Evolutionary conservation across 345 rosid species (phyloP).

Genomic region (Excoecaria agallocha): DNA sequence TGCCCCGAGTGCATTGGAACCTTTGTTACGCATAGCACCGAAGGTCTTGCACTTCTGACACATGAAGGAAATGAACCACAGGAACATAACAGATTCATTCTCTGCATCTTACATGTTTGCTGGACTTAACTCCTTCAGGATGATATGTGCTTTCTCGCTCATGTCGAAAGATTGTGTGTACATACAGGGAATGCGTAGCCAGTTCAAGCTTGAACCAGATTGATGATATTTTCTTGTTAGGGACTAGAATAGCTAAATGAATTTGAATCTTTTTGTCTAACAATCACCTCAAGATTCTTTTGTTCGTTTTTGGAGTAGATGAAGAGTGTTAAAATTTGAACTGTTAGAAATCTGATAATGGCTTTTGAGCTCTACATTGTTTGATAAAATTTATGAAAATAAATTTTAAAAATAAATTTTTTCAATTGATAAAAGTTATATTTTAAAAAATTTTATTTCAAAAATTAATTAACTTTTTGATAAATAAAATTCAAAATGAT

Average conservation of each 20-base stretch:
- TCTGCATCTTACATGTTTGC: slow-evolving; percentile 7
- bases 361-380: neutral
- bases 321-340: neutral
- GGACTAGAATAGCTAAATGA: slow-evolving; percentile 2
- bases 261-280: neutral
- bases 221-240: neutral
- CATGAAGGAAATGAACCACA: neutral
- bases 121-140: neutral
- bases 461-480: too few relatives aligned
- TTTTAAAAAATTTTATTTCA: too few relatives aligned
- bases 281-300: neutral
- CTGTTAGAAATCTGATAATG: neutral
- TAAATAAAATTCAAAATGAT: too few relatives aligned
- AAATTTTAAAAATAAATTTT: too few relatives aligned
- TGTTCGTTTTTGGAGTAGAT: neutral
- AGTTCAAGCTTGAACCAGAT: neutral
- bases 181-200: slow-evolving; percentile 22
- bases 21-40: slow-evolving; percentile 51
- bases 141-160: neutral
- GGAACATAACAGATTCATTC: slow-evolving; percentile 3
- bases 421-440: too few relatives aligned
- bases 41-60: slow-evolving; percentile 39
- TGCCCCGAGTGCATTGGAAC: slow-evolving; percentile 71
- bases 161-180: slow-evolving; percentile 7
- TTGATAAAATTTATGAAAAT: too few relatives aligned